These are phyloP conservation scores for Pleurotus pulmonarius DNA, from an alignment of 768 basidiomycete species.

Conservation along the genomic window DNA sequence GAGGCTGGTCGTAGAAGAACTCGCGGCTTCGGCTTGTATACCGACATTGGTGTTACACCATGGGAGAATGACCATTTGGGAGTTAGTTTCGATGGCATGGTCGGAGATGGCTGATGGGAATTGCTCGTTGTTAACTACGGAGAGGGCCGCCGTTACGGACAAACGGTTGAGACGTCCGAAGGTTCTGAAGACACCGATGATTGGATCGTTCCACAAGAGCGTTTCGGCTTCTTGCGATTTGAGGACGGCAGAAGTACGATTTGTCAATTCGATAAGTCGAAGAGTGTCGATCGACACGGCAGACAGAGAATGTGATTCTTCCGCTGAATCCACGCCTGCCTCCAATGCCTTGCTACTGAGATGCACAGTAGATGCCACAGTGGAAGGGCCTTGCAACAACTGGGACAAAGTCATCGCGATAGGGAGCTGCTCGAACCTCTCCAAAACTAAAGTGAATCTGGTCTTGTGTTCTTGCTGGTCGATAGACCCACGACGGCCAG, in stretches of 20 bases:
- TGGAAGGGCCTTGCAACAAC: constrained; percentile 47
- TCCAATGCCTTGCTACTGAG: constrained; percentile 28
- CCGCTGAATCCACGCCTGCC: constrained; percentile 7
- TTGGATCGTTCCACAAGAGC: constrained; percentile 65
- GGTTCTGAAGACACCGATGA: constrained; percentile 71
- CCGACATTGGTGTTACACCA: constrained; percentile 56
- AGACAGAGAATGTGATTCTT: not conserved
- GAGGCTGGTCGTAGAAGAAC: constrained; percentile 13
- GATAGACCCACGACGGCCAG: constrained; percentile 12
- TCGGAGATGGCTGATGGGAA: constrained; percentile 64
- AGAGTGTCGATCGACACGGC: constrained; percentile 64
- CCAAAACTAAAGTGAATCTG: constrained; percentile 71
- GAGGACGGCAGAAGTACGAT: constrained; percentile 84
- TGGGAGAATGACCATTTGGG: constrained; percentile 80
- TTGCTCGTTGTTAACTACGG: constrained; percentile 73
- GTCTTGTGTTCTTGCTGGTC: constrained; percentile 42
- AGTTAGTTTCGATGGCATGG: constrained; percentile 50
- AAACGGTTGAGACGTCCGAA: constrained; percentile 72
- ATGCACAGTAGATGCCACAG: constrained; percentile 1
- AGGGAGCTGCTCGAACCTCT: constrained; percentile 77
- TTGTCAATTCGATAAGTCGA: constrained; percentile 86
- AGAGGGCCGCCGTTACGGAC: constrained; percentile 62
- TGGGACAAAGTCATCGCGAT: constrained; percentile 80
- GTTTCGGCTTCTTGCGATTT: constrained; percentile 73
- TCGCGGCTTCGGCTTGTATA: constrained; percentile 16